Evolutionary conservation across 2,329 filamentous ascomycete species (phyloP), one percentile per base, ranked within the genome.

Genomic region (Fusarium phyllophilum): DNA sequence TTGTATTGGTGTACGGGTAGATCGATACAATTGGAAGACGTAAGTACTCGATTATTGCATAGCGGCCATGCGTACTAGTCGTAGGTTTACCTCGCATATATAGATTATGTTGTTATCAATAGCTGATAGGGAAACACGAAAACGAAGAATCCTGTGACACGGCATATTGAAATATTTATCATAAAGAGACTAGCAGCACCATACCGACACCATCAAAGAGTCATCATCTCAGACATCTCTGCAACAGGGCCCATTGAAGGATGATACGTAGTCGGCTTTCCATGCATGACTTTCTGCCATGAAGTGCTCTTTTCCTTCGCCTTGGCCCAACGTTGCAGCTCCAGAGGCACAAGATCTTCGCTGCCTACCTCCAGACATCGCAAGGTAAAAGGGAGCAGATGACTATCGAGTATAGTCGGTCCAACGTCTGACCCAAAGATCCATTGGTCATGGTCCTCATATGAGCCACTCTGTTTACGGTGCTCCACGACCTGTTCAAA

Each of bases 171-270:
- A 31, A 24, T 15, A 29, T 7, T 18, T 10, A 24, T 51, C 6
- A 7, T 33, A 33, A 24, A 51, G 17, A 33, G 22, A 51, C 9
- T 1, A 51, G 15, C 12, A 5, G 2, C 4, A 24, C 22, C 29
- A 33, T 18, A 14, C 6, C 15, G 4, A 8, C 17, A 1, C 12
- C 22, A 14, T 52, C 49, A 63, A 26, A 70, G 58, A 29, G 48
- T 60, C 68, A 71, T 71, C 61, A 71, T 70, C 7, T 70, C 68
- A 6, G 41, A n/a, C 68, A 71, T 71, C 22, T 70, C 62, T 14
- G 36, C 62, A 52, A 70, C 48, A 29, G 69, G 66, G 1, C 69
- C 69, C 69, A 72, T 70, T 5, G 69, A 70, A 39, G 67, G 69
- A 46, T 72, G 41, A 38, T 67, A 67, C 10, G 26, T 55, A 5